Evolutionary conservation across 2,329 filamentous ascomycete species (phyloP).

Genomic region (Shiraia bambusicola): DNA sequence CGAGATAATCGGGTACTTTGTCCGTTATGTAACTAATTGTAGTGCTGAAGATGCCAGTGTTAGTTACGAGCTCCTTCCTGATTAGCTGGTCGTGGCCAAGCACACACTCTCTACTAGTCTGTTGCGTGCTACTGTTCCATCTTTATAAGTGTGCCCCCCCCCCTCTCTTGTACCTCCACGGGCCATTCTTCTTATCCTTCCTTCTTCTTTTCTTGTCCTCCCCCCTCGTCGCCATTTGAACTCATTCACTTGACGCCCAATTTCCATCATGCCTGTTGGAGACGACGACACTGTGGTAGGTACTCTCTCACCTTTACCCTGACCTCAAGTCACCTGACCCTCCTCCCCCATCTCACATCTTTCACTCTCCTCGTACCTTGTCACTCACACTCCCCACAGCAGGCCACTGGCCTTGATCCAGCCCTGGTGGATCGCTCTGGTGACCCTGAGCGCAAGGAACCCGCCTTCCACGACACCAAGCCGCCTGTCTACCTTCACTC

Average conservation of each 20-base stretch:
- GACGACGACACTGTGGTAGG: constrained; percentile 30
- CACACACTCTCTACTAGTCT: constrained; percentile 10
- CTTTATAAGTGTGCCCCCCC: constrained; percentile 3
- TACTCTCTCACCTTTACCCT: not conserved
- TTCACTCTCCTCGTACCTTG: too few species aligned
- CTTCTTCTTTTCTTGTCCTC: constrained; percentile 16
- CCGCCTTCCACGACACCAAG: constrained; percentile 22
- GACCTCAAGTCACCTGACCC: not conserved
- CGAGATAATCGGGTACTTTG: too few species aligned
- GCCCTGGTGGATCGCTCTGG: constrained; percentile 37
- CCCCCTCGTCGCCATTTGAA: constrained; percentile 3
- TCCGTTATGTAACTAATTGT: too few species aligned
- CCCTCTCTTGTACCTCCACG: constrained; percentile 6
- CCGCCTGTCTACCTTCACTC: constrained; percentile 34
- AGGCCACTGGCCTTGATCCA: constrained; percentile 36
- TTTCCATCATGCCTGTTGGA: constrained; percentile 30
- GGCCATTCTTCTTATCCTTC: too few species aligned
- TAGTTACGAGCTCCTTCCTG: constrained; percentile 22
- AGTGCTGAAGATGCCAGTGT: constrained; percentile 10
- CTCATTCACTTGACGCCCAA: not conserved
- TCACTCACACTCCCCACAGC: constrained; percentile 20
- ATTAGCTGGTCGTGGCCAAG: constrained; percentile 11
- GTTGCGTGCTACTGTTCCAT: constrained; percentile 14
- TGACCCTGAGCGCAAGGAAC: constrained; percentile 38
- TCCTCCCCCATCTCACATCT: not conserved